A percentile compares a stretch with the other conserved stretches of the same genome.
phyloP scores from a whole-genome alignment of 2,329 filamentous ascomycete species.

The Aschersonia sp. region DNA sequence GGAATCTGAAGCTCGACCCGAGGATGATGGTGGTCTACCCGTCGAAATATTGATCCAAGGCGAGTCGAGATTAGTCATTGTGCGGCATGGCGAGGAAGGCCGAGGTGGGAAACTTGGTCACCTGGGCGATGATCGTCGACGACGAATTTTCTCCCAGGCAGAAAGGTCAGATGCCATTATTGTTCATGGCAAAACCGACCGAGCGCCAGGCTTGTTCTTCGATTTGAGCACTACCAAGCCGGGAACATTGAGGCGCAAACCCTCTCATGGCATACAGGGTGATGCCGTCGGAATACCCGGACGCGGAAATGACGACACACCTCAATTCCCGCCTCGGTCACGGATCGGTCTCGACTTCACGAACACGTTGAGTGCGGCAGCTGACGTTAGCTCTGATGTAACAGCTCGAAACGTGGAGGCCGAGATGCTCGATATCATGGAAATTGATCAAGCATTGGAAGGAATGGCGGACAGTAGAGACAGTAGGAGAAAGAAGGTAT shows the following conservation, averaged over 20 bases:
- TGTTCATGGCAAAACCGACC: slow-evolving; percentile 31
- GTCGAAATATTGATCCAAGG: slow-evolving; percentile 40
- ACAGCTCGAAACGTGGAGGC: slow-evolving; percentile 38
- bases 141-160: slow-evolving; percentile 20
- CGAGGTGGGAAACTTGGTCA: slow-evolving; percentile 28
- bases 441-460: slow-evolving; percentile 46
- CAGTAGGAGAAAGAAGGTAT: slow-evolving; percentile 34
- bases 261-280: slow-evolving; percentile 13
- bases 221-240: slow-evolving; percentile 33
- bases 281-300: slow-evolving; percentile 7
- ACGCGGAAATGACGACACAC: slow-evolving; percentile 8
- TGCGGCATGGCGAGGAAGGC: slow-evolving; percentile 37
- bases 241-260: slow-evolving; percentile 18
- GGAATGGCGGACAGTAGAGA: slow-evolving; percentile 35
- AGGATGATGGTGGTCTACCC: slow-evolving; percentile 26
- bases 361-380: slow-evolving; percentile 35
- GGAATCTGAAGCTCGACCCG: slow-evolving; percentile 8
- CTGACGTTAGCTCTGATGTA: slow-evolving; percentile 35
- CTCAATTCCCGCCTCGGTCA: slow-evolving; percentile 14
- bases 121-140: slow-evolving; percentile 17
- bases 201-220: slow-evolving; percentile 26
- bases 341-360: slow-evolving; percentile 33
- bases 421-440: slow-evolving; percentile 51
- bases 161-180: slow-evolving; percentile 38
- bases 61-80: slow-evolving; percentile 39